Conservation (phyloP, 2,329 filamentous ascomycete species). For the Purpureocillium lavendulum region DNA sequence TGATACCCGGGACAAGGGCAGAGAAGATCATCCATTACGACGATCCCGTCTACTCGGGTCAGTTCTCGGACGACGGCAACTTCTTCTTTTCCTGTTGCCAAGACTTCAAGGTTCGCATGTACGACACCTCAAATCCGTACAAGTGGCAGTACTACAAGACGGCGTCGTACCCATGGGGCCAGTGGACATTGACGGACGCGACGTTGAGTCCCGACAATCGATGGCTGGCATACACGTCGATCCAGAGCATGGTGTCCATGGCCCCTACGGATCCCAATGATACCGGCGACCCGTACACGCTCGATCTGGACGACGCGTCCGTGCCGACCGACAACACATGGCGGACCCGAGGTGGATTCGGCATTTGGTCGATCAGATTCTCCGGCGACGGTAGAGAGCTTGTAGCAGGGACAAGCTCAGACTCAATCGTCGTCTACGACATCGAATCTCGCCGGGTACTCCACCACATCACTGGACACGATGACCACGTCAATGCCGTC, state of each 20-base stretch:
- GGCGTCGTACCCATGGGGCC: conserved; percentile 73
- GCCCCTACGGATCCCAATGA: conserved; percentile 82
- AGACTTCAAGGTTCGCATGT: conserved; percentile 93
- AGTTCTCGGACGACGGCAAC: conserved; percentile 94
- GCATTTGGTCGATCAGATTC: conserved; percentile 87
- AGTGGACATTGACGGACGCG: conserved; percentile 95
- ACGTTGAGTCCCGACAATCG: conserved; percentile 85
- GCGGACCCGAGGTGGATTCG: conserved; percentile 31
- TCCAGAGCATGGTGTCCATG: conserved; percentile 74
- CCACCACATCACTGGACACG: conserved; percentile 69
- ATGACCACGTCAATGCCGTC: conserved; percentile 90
- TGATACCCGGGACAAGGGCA: conserved; percentile 69
- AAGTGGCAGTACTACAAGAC: conserved; percentile 96
- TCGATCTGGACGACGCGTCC: conserved; percentile 51
- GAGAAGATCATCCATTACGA: conserved; percentile 87
- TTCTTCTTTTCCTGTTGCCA: conserved; percentile 93
- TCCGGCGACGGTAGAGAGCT: conserved; percentile 87
- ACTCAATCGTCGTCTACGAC: conserved; percentile 82
- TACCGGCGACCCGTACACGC: conserved; percentile 65
- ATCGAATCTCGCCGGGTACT: conserved; percentile 72
- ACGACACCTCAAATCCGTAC: conserved; percentile 92
- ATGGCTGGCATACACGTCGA: conserved; percentile 86
- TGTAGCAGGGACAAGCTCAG: conserved; percentile 75
- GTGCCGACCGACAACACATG: conserved; percentile 14
- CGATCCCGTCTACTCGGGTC: conserved; percentile 82